These are phyloP conservation scores for Diospyros kaki DNA, from an alignment of 148 eudicot genomes.

Conservation along the genomic window DNA sequence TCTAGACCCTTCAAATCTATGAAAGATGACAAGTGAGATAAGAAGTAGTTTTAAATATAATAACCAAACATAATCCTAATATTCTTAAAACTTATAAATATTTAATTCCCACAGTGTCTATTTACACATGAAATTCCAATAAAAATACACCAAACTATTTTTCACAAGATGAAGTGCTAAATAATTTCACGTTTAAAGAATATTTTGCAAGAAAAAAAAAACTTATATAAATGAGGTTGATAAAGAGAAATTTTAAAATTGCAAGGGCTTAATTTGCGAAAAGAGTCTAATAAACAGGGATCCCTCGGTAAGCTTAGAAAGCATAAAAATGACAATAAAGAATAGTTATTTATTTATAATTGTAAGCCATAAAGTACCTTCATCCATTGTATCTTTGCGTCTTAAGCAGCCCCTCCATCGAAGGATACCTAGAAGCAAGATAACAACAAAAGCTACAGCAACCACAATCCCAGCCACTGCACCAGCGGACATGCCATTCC, in stretches of 20 bases:
- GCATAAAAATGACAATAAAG: neutral
- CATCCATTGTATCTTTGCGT: conserved; percentile 12
- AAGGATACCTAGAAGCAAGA: conserved; percentile 24
- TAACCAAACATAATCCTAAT: neutral
- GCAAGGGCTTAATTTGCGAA: neutral
- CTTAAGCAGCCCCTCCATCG: conserved; percentile 25
- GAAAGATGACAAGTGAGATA: neutral
- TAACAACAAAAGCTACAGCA: conserved; percentile 13
- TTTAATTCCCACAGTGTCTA: neutral
- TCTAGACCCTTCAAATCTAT: conserved; percentile 35
- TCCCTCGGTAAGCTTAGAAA: neutral
- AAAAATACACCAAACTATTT: neutral
- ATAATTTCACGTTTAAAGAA: neutral
- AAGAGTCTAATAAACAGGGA: neutral
- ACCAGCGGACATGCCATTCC: conserved; percentile 3
- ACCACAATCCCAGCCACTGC: conserved; percentile 24
- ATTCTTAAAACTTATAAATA: neutral
- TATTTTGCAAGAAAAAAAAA: neutral
- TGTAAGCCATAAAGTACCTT: conserved; percentile 12
- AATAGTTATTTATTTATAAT: neutral
- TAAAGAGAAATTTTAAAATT: neutral
- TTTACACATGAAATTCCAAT: neutral
- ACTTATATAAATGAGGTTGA: neutral
- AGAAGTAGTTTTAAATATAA: neutral
- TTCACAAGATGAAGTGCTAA: neutral